Evolutionary conservation across 306 rosid species (phyloP).

Genomic region (Fragaria vesca): DNA sequence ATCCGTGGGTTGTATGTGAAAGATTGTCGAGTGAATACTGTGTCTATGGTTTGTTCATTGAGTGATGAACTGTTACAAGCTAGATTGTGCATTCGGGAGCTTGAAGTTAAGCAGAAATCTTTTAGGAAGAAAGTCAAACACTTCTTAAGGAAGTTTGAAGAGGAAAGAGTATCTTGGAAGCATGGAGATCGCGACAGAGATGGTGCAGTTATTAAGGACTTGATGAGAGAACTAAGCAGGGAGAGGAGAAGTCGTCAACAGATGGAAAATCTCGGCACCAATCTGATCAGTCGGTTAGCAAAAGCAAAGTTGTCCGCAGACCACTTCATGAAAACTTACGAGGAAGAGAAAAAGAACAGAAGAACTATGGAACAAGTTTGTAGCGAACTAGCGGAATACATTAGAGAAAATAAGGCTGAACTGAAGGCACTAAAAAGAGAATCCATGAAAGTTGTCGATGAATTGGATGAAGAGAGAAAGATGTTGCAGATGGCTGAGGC

Average conservation of each 20-base stretch:
- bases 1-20: conserved; percentile 7
- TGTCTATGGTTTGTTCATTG: conserved; percentile 27
- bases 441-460: conserved; percentile 31
- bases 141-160: conserved; percentile 37
- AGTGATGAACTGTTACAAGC: conserved; percentile 38
- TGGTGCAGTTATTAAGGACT: conserved; percentile 26
- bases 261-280: conserved; percentile 33
- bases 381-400: conserved; percentile 35
- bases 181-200: conserved; percentile 24
- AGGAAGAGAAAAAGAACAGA: conserved; percentile 50
- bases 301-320: conserved; percentile 31
- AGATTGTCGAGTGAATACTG: background rate
- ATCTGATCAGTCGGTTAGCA: conserved; percentile 39
- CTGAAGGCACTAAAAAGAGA: conserved; percentile 38
- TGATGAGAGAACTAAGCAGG: conserved; percentile 29
- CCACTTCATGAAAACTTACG: conserved; percentile 33
- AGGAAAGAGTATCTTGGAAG: conserved; percentile 31
- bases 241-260: conserved; percentile 44
- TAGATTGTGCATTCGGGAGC: conserved; percentile 29
- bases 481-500: conserved; percentile 56
- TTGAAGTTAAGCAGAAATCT: conserved; percentile 31
- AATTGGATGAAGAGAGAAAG: conserved; percentile 62
- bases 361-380: conserved; percentile 44
- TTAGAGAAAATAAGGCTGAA: conserved; percentile 46
- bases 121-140: conserved; percentile 37